Conservation (phyloP, 768 basidiomycete genomes). For the Auriculariales sp. region DNA sequence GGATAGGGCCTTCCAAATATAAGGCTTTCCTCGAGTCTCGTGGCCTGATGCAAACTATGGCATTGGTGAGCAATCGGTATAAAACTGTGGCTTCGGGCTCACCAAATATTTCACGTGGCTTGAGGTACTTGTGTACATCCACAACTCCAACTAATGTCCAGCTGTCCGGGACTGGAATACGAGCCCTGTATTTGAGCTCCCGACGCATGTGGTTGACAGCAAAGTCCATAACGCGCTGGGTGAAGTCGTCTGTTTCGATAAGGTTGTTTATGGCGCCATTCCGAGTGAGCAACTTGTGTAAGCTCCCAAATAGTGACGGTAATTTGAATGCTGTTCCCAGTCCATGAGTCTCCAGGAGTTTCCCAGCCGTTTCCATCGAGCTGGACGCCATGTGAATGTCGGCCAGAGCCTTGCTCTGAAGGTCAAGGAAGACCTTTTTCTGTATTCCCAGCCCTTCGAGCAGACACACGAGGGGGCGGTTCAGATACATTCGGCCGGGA, state of each 20-base stretch:
- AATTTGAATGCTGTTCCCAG: slow-evolving; percentile 44
- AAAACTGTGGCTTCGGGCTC: slow-evolving; percentile 19
- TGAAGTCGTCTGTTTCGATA: slow-evolving; percentile 30
- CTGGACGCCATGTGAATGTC: slow-evolving; percentile 28
- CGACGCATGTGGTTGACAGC: slow-evolving; percentile 51
- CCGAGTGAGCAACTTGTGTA: slow-evolving; percentile 33
- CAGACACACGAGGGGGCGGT: slow-evolving; percentile 56
- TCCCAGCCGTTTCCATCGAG: slow-evolving; percentile 30
- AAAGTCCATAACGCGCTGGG: slow-evolving; percentile 35
- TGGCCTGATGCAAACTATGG: slow-evolving; percentile 14
- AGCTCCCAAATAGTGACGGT: slow-evolving; percentile 32
- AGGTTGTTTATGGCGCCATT: slow-evolving; percentile 9
- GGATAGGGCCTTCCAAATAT: slow-evolving; percentile 38
- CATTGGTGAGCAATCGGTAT: slow-evolving; percentile 4
- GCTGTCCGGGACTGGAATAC: slow-evolving; percentile 48
- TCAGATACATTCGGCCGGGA: slow-evolving; percentile 41
- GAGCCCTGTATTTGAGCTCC: slow-evolving; percentile 44
- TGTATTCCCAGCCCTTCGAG: slow-evolving; percentile 44
- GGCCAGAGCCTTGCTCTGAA: slow-evolving; percentile 37
- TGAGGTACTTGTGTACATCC: slow-evolving; percentile 41
- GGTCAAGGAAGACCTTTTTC: slow-evolving; percentile 33
- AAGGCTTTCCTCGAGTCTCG: slow-evolving; percentile 19
- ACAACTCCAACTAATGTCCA: slow-evolving; percentile 64
- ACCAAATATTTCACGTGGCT: slow-evolving; percentile 44
- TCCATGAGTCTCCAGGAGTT: slow-evolving; percentile 39